Percentiles rank a stretch among this genome's conserved stretches.
Conservation (phyloP, 495 filamentous ascomycete genomes). For the Glonium stellatum region DNA sequence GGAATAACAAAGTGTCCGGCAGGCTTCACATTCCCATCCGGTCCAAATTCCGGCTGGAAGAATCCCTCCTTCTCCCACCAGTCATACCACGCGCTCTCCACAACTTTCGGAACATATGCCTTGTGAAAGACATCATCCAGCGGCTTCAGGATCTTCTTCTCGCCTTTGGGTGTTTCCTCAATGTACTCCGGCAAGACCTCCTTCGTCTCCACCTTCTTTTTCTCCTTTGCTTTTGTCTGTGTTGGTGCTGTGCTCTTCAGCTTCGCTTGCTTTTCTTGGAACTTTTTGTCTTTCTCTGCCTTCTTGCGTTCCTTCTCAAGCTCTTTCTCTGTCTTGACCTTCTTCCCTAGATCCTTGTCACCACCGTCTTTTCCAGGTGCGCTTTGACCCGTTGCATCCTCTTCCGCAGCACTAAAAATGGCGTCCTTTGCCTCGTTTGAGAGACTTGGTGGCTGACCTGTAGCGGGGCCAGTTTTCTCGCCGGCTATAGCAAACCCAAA, state of each 20-base stretch:
- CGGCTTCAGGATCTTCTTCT: conserved; percentile 40
- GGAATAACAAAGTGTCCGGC: conserved; percentile 66
- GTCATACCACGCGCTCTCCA: conserved; percentile 50
- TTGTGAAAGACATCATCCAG: conserved; percentile 40
- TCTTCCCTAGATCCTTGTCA: conserved; percentile 33
- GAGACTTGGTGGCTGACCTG: conserved; percentile 21
- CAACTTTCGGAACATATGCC: conserved; percentile 51
- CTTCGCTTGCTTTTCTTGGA: conserved; percentile 53
- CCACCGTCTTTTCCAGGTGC: conserved; percentile 36
- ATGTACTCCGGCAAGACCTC: conserved; percentile 34
- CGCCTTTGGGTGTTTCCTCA: conserved; percentile 36
- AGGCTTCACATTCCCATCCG: conserved; percentile 60
- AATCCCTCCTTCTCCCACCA: conserved; percentile 61
- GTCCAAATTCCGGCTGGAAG: conserved; percentile 62
- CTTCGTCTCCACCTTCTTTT: conserved; percentile 39
- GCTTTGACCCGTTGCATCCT: conserved; percentile 35
- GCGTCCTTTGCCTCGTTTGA: conserved; percentile 25
- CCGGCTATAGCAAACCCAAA: conserved; percentile 13
- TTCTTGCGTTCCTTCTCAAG: conserved; percentile 53
- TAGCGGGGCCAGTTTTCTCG: conserved; percentile 29
- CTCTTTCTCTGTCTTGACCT: conserved; percentile 40
- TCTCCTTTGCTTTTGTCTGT: conserved; percentile 45
- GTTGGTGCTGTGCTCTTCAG: conserved; percentile 36
- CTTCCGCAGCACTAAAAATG: conserved; percentile 28
- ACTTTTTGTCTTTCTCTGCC: conserved; percentile 55